Evolutionary conservation across 2,329 filamentous ascomycete species (phyloP).

Genomic region (Aspergillus fumigatiaffinis): DNA sequence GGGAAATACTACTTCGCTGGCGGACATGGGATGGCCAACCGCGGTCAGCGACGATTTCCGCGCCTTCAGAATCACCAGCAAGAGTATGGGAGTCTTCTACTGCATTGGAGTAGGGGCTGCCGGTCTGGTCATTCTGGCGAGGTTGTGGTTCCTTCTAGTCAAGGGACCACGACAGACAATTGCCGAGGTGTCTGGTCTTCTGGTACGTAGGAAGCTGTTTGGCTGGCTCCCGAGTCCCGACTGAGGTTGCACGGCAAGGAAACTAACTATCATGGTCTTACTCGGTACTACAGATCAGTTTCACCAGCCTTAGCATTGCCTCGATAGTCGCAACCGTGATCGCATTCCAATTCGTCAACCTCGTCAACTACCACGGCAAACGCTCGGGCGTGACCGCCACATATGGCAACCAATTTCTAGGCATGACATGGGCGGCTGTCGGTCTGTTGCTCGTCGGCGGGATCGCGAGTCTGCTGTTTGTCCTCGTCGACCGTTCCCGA

Average conservation of each 20-base stretch:
- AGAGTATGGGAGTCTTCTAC: slow-evolving; percentile 57
- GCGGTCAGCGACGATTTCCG: slow-evolving; percentile 53
- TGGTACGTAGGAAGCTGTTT: slow-evolving; percentile 28
- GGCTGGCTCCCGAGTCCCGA: background rate
- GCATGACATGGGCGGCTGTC: slow-evolving; percentile 58
- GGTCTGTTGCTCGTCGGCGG: slow-evolving; percentile 28
- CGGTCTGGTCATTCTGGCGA: slow-evolving; percentile 47
- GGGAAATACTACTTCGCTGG: slow-evolving; percentile 46
- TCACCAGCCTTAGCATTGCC: slow-evolving; percentile 61
- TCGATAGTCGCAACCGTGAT: slow-evolving; percentile 70
- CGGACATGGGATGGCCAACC: slow-evolving; percentile 54
- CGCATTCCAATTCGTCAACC: slow-evolving; percentile 49
- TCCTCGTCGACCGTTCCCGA: slow-evolving; percentile 18
- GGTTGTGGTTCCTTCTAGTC: slow-evolving; percentile 44
- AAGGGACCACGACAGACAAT: slow-evolving; percentile 45
- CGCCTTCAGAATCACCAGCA: slow-evolving; percentile 47
- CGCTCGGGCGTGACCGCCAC: slow-evolving; percentile 48
- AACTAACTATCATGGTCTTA: background rate
- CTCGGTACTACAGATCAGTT: slow-evolving; percentile 41
- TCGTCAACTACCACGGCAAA: slow-evolving; percentile 53
- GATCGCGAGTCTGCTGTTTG: slow-evolving; percentile 26
- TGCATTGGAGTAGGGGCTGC: slow-evolving; percentile 54
- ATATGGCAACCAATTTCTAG: slow-evolving; percentile 53
- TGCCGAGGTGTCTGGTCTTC: slow-evolving; percentile 48
- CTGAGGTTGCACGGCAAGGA: background rate